Evolutionary conservation across 2,329 filamentous ascomycete species (phyloP).

Genomic region (Rutstroemia sp.): DNA sequence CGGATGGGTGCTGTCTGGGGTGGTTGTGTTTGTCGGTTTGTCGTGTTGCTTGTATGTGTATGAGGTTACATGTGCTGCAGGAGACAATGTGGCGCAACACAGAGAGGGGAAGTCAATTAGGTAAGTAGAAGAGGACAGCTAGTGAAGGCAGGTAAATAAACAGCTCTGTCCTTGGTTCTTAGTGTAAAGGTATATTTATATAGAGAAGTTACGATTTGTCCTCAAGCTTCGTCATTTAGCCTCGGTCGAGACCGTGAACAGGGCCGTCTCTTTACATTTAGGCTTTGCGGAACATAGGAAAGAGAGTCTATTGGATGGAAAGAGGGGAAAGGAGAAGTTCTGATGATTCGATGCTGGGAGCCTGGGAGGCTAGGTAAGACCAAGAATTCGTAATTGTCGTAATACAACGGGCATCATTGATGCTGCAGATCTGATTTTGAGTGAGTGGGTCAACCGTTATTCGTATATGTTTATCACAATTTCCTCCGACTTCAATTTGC

Average conservation of each 20-base stretch:
- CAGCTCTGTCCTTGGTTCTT: background rate
- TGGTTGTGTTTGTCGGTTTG: constrained; percentile 11
- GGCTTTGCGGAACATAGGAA: background rate
- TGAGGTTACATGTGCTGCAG: too few relatives aligned
- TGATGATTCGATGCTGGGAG: background rate
- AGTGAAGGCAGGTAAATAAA: background rate
- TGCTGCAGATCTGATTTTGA: background rate
- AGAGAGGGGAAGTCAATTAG: background rate
- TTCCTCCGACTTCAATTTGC: background rate
- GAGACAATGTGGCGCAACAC: background rate
- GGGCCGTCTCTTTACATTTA: background rate
- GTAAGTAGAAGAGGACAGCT: background rate
- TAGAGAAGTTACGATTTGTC: background rate
- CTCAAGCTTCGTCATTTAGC: background rate
- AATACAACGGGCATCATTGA: background rate
- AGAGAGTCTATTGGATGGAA: background rate
- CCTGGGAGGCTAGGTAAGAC: background rate
- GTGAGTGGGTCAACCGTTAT: background rate
- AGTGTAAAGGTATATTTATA: background rate
- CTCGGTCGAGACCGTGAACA: background rate
- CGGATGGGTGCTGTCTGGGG: background rate
- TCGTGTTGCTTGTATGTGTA: background rate
- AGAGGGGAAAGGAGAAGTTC: background rate
- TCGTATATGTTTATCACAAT: background rate
- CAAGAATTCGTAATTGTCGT: constrained; percentile 1